Base-by-base conservation (phyloP, 768 basidiomycete species). In the Dictyophora rubrovolvata region DNA sequence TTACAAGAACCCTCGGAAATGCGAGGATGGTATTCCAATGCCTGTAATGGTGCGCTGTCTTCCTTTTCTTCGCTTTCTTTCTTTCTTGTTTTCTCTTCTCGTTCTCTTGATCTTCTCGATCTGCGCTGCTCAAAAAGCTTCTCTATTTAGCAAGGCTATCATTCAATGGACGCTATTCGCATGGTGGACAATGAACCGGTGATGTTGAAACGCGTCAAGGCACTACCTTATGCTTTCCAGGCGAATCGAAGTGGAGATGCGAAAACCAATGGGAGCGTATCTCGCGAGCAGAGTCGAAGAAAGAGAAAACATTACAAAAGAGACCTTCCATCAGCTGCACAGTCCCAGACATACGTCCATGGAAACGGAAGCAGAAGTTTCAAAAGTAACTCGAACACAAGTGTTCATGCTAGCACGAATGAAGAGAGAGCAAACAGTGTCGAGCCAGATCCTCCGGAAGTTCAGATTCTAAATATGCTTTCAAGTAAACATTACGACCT, bases 151-250 rank as follows among this genome's bases (percentile, higher is more conserved):
- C 48, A 21, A 46, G 60, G 54, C 16, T 53, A 54, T 20, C 22
- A 65, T 14, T 52, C 65, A 0, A 61, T 71, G 2, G 74, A 75
- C 37, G 74, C 72, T 0, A 70, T 64, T 0, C 65, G 71, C 6
- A 58, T 64, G 1, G 64, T 65, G 1, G 72, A 74, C 23, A 65
- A 60, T 0, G 60, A 37, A 4, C 50, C 63, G 1, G 69, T 75
- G 0, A 66, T 63, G 14, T 60, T 76, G n/a, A 75, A 75, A 23
- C 46, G 48, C 1, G 61, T 73, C 1, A 12, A 9, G n/a, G 42
- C 11, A 48, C 5, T 28, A 11, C 0, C 47, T 46, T 2, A 37
- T 50, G 21, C 65, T 65, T 51, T 67, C 10, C 2, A 42, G 42
- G n/a, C 12, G 10, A 4, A 12, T 28, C 28, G 28, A 28, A 7